Conservation (phyloP, 2,329 filamentous ascomycete genomes). For the Neopestalotiopsis sp. region DNA sequence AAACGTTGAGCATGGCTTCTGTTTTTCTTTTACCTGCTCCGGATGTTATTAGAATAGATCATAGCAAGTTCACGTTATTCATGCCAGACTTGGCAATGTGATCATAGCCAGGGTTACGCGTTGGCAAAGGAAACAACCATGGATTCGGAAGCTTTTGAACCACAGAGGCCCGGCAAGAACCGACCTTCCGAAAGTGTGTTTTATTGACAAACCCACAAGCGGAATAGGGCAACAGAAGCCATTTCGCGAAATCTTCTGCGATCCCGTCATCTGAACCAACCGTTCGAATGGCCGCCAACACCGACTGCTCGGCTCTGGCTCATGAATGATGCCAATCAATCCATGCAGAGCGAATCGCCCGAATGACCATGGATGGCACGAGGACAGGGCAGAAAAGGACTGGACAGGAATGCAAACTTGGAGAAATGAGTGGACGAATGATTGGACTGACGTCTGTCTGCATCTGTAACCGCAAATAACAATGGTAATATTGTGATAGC, state of each 20-base stretch:
- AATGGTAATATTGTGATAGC: conserved; percentile 6
- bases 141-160: conserved; percentile 1
- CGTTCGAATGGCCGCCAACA: not conserved
- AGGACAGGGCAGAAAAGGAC: not conserved
- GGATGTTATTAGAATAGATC: not conserved
- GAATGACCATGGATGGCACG: conserved; percentile 14
- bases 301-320: not conserved
- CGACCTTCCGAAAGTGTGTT: conserved; percentile 16
- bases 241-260: not conserved
- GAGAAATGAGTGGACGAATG: too few relatives aligned
- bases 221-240: not conserved
- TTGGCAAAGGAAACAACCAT: conserved; percentile 1
- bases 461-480: not conserved
- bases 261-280: not conserved
- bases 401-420: too few relatives aligned
- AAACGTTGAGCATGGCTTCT: not conserved
- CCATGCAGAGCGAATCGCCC: not conserved
- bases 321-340: not conserved
- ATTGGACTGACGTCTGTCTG: not conserved
- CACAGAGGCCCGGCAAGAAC: not conserved
- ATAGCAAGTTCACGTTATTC: not conserved
- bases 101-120: conserved; percentile 4
- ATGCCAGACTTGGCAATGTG: conserved; percentile 14
- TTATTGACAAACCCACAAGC: not conserved
- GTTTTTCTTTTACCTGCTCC: not conserved